Evolutionary conservation across 768 basidiomycete genomes (phyloP).

Genomic region (Boletus barrowsii): DNA sequence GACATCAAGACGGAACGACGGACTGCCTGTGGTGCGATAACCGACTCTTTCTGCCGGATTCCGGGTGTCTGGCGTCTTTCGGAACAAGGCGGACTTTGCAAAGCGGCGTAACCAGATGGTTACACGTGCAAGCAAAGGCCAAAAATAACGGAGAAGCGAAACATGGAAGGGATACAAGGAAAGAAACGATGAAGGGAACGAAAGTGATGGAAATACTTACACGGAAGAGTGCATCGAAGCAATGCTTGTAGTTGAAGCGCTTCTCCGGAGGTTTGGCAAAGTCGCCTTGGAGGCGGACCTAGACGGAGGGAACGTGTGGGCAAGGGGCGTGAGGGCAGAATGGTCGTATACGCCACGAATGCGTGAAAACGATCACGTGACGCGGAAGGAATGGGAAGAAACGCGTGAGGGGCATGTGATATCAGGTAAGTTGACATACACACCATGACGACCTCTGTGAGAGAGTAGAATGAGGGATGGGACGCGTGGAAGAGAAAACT

Average conservation of each 20-base stretch:
- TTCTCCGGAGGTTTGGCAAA: constrained; percentile 86
- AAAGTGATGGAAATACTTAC: constrained; percentile 47
- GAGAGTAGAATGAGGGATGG: background rate
- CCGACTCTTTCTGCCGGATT: background rate
- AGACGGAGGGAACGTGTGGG: background rate
- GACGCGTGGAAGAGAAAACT: background rate
- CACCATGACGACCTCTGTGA: constrained; percentile 70
- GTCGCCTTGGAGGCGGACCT: constrained; percentile 86
- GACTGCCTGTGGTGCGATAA: background rate
- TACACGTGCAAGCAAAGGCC: background rate
- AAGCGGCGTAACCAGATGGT: background rate
- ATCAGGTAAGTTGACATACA: constrained; percentile 7
- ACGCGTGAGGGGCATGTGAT: constrained; percentile 16
- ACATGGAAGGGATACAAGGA: background rate
- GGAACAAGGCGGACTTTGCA: constrained; percentile 6
- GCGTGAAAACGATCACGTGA: constrained; percentile 19
- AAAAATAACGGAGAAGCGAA: background rate
- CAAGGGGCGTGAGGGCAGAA: background rate
- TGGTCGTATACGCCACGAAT: no score
- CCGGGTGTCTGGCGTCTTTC: background rate
- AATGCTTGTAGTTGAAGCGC: constrained; percentile 87
- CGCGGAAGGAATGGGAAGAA: background rate
- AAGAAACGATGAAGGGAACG: background rate
- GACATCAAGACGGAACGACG: background rate
- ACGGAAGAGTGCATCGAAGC: constrained; percentile 81